Evolutionary conservation across 176 grass and related monocot genomes (phyloP), one percentile per base, ranked within the genome.

Genomic region (Ensete ventricosum): DNA sequence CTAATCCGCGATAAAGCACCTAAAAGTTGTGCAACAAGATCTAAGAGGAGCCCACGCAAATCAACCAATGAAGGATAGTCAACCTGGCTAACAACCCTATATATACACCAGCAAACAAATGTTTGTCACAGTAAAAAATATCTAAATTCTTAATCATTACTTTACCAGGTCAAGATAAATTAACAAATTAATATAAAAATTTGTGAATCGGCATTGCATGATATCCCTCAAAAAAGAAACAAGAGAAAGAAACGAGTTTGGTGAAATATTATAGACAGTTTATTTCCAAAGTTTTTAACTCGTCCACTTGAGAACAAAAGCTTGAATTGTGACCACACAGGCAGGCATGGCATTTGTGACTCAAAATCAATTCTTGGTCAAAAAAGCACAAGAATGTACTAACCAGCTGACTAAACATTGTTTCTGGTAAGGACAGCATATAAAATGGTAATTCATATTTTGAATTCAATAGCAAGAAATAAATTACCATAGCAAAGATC

Each of bases 1-100:
- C 95, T 89, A 82, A 98, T 98, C 77, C 84, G 84, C 64, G 95
- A 98, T 76, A 98, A 89, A 85, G 95, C 88, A 24, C 95, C 95
- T 77, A 98, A 83, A 53, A 98, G 79, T 80, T 98, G 95, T 26
- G 90, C 90, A 81, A 98, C 90, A 82, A 91, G 88, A 84, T 98
- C 95, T 85, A 98, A 85, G 63, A 98, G 90, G 29, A 98, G 88
- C 73, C 95, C 81, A 54, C 95, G 83, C 76, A 98, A 82, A 83
- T 98, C 95, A 62, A 98, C 95, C 82, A 98, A 85, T 9, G 95
- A 98, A 53, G 95, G 95, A 89, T 98, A 98, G 48, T 98, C 95
- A 78, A 93, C 88, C 81, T 93, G 90, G 73, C 95, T 98, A 22
- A 98, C 90, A 80, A 91, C 86, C 86, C 95, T 98, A 53, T 43